Base-by-base conservation (phyloP, 1,284 basidiomycete species). In the Sporisorium iseilematis-ciliati region DNA sequence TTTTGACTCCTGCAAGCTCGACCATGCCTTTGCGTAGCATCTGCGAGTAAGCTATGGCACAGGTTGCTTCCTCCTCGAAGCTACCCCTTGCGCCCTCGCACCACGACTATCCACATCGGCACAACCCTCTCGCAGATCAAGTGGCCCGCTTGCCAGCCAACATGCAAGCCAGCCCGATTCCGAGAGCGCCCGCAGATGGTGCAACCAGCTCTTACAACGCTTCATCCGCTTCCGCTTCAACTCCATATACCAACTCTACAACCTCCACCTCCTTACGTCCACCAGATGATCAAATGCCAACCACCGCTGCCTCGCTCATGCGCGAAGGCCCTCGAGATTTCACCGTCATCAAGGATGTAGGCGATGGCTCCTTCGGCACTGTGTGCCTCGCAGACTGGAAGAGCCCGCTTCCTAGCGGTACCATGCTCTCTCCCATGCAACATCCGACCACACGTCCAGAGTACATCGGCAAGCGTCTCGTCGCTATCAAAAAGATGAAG, bases 301-400 rank as follows among this genome's bases (percentile, higher is more conserved):
- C 80, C 12, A 82, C 81, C 0, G 81, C 81, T 11, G 81, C 81
- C 20, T 69, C 71, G 25, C 73, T 82, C 31, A 81, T 82, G 80
- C 69, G 78, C 18, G 82, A 82, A 58, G 77, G 79, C 8, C 70
- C 76, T 3, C 58, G 83, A 42, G 75, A 82, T 57, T 85, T 80
- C 42, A 80, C 78, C 42, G 73, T 83, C 26, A 84, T 85, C 70
- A 78, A 78, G 46, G 79, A 81, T 38, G 72, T 82, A 35, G 83
- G 83, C 2, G 81, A 82, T 23, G 83, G 83, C 25, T 82, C 81
- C 23, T 85, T 99, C 84, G 96, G 96, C 65, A 98, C 95, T 8
- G 96, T 99, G 69, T 95, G 93, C 91, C 89, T 99, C 76, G 98
- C 95, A 85, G 97, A 99, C 89, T 99, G 96, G 96, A 95, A 97